Evolutionary conservation across 140 eudicot species (phyloP).

Genomic region (Flaveria floridana): DNA sequence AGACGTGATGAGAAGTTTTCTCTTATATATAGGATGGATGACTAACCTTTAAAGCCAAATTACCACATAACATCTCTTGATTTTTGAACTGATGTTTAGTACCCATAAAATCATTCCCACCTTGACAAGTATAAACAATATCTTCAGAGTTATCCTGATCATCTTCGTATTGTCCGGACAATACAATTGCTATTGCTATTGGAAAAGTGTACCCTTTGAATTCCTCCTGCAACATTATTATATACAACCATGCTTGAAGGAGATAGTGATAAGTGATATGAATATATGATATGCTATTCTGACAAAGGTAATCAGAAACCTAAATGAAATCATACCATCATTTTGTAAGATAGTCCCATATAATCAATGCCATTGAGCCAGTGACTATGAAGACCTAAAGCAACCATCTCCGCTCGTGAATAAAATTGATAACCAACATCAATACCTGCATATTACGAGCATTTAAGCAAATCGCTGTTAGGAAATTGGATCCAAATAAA

Average conservation of each 20-base stretch:
- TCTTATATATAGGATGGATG: not conserved
- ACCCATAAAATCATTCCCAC: conserved; percentile 37
- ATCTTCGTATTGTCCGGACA: conserved; percentile 44
- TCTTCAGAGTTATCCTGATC: conserved; percentile 38
- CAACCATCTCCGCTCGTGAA: conserved; percentile 55
- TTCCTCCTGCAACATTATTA: conserved; percentile 35
- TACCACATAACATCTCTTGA: conserved; percentile 33
- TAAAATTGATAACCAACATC: conserved; percentile 43
- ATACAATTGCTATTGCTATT: conserved; percentile 45
- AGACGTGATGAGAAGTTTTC: not conserved
- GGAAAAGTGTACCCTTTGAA: conserved; percentile 41
- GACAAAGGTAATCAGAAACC: no score
- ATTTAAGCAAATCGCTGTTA: not conserved
- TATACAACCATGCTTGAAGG: no score
- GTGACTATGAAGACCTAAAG: conserved; percentile 47
- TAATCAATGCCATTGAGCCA: conserved; percentile 49
- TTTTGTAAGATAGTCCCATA: conserved; percentile 27
- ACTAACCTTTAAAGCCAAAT: conserved; percentile 49
- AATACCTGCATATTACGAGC: conserved; percentile 35
- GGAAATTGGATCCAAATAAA: no score
- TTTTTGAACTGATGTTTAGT: conserved; percentile 24
- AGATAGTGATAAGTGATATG: not conserved
- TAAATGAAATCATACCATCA: conserved; percentile 28
- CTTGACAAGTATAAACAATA: conserved; percentile 43
- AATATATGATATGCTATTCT: no score